Conservation (phyloP, 768 basidiomycete genomes). For the Chalciporus pseudorubinellus region DNA sequence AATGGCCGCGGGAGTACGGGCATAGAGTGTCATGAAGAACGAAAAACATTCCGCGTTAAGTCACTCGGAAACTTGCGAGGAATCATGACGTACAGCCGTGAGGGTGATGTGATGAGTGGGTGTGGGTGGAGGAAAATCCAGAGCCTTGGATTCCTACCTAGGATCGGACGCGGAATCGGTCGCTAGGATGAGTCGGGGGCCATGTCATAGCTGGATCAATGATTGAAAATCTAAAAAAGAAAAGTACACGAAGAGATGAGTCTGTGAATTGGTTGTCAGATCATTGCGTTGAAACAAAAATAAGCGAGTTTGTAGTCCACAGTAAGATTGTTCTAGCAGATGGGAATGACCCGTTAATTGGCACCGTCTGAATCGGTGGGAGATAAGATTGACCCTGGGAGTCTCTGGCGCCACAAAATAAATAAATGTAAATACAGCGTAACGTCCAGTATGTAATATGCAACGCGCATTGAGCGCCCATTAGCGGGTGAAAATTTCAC, state of each 20-base stretch:
- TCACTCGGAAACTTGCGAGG: slow-evolving; percentile 11
- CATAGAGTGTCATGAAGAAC: slow-evolving; percentile 18
- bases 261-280: neutral
- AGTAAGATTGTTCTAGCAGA: neutral
- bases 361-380: slow-evolving; percentile 14
- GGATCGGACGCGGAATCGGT: neutral
- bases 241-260: neutral
- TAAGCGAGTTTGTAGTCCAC: neutral
- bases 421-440: slow-evolving; percentile 20
- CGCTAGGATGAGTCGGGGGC: neutral
- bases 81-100: slow-evolving; percentile 24
- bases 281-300: slow-evolving; percentile 1
- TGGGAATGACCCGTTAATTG: slow-evolving; percentile 8
- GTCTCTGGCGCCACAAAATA: slow-evolving; percentile 23
- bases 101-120: slow-evolving; percentile 4
- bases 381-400: slow-evolving; percentile 35
- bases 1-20: slow-evolving; percentile 20
- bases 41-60: slow-evolving; percentile 20
- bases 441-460: slow-evolving; percentile 26
- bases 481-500: slow-evolving; percentile 30
- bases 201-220: neutral
- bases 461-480: slow-evolving; percentile 26
- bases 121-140: slow-evolving; percentile 1
- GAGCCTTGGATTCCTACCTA: neutral
- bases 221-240: slow-evolving; percentile 15